phyloP scores from a whole-genome alignment of 108 stramenopile species.

The Fragilaria crotonensis region DNA sequence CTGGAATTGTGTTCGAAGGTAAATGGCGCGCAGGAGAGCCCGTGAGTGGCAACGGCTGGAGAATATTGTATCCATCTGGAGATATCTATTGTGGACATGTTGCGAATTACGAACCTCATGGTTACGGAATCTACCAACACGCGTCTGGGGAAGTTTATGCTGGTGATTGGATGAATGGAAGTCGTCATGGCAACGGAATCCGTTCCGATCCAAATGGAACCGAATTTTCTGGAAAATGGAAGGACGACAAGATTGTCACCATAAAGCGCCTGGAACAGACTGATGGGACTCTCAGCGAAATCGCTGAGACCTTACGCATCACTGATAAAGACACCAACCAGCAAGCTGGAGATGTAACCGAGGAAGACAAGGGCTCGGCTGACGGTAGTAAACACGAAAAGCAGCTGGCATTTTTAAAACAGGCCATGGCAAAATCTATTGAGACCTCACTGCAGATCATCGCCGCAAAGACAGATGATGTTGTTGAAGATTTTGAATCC shows the following conservation, averaged over 20 bases:
- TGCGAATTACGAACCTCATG: background rate
- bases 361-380: conserved; percentile 9
- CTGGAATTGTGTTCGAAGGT: conserved; percentile 4
- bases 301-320: background rate
- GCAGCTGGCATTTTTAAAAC: background rate
- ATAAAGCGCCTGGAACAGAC: conserved; percentile 31
- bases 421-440: background rate
- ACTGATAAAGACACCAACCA: too few relatives aligned
- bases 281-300: conserved; percentile 19
- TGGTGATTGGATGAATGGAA: conserved; percentile 30
- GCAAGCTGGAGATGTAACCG: conserved; percentile 9
- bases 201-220: conserved; percentile 28
- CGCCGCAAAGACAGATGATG: conserved; percentile 29
- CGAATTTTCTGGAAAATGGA: conserved; percentile 36
- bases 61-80: background rate
- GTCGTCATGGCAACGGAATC: conserved; percentile 33
- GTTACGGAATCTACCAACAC: conserved; percentile 4
- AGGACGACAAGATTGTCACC: conserved; percentile 21
- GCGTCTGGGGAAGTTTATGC: conserved; percentile 10
- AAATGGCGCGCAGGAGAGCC: background rate
- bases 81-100: conserved; percentile 1
- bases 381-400: conserved; percentile 34
- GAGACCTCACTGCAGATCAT: conserved; percentile 1
- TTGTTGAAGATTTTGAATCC: conserved; percentile 38
- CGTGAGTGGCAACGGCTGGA: background rate